A percentile compares a stretch with the other conserved stretches of the same genome.
Conservation (phyloP, 352 stramenopile species). For the Pythium coloratum region DNA sequence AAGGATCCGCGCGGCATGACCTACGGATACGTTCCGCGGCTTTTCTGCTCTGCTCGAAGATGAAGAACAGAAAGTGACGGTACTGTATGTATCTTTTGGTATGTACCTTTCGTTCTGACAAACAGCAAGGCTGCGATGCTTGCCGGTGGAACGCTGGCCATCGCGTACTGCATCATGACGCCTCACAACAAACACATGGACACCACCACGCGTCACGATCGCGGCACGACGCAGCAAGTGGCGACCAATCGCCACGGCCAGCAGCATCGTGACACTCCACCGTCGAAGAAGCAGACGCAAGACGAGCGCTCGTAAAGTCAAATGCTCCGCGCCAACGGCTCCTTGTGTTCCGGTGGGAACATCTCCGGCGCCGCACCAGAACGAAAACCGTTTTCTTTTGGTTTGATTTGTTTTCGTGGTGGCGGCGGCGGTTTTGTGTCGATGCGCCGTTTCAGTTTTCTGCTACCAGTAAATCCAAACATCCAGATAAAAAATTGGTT, state of each 20-base stretch:
- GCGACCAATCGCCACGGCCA: constrained; percentile 26
- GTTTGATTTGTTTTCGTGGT: not conserved
- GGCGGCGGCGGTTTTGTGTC: not conserved
- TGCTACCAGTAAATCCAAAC: not conserved
- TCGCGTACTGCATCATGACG: constrained; percentile 25
- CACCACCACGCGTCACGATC: constrained; percentile 11
- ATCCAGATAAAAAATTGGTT: not conserved
- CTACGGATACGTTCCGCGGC: constrained; percentile 19
- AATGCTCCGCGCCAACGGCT: not conserved
- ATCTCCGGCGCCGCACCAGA: not conserved
- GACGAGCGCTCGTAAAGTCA: constrained; percentile 9
- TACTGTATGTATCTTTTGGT: no score
- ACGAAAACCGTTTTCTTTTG: not conserved
- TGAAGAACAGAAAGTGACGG: no score
- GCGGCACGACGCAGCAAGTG: constrained; percentile 29
- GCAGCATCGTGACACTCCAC: constrained; percentile 25
- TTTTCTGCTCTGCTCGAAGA: not conserved
- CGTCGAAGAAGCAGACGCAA: constrained; percentile 14
- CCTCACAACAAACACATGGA: constrained; percentile 21
- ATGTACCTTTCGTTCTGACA: no score
- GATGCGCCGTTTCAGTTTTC: not conserved
- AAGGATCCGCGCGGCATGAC: constrained; percentile 27
- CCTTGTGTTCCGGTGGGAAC: not conserved
- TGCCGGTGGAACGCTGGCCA: constrained; percentile 19
- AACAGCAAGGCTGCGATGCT: constrained; percentile 27